Evolutionary conservation across 352 stramenopile genomes (phyloP).

Genomic region (Phytophthora kernoviae): DNA sequence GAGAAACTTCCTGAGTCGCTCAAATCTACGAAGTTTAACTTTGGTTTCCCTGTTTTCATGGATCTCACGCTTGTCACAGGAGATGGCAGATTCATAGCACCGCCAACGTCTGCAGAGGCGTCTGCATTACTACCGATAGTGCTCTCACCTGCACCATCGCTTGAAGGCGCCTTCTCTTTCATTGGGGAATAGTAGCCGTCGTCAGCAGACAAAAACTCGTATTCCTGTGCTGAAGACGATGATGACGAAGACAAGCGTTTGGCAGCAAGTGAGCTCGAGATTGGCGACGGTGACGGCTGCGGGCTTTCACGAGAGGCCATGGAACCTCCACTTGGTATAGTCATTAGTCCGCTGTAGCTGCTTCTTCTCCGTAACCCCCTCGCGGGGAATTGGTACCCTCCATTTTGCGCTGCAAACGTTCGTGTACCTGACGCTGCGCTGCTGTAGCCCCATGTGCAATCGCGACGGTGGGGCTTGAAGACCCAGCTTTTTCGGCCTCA

Average conservation of each 20-base stretch:
- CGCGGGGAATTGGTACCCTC: slow-evolving; percentile 8
- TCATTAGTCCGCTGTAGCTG: slow-evolving; percentile 24
- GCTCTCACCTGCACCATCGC: neutral
- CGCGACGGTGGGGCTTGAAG: slow-evolving; percentile 25
- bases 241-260: slow-evolving; percentile 17
- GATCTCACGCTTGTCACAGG: slow-evolving; percentile 21
- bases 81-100: slow-evolving; percentile 11
- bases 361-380: slow-evolving; percentile 28
- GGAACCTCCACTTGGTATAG: slow-evolving; percentile 7
- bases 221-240: slow-evolving; percentile 34
- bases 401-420: slow-evolving; percentile 32
- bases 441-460: slow-evolving; percentile 29
- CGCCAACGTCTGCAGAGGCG: slow-evolving; percentile 1
- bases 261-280: slow-evolving; percentile 8
- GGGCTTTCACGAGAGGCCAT: slow-evolving; percentile 13
- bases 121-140: slow-evolving; percentile 3
- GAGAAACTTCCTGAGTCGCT: slow-evolving; percentile 32
- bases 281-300: slow-evolving; percentile 5
- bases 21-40: slow-evolving; percentile 33
- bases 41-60: slow-evolving; percentile 27
- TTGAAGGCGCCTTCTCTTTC: slow-evolving; percentile 14
- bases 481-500: slow-evolving; percentile 29
- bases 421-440: slow-evolving; percentile 36
- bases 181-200: slow-evolving; percentile 24
- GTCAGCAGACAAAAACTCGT: slow-evolving; percentile 28